phyloP scores from a whole-genome alignment of 2,329 filamentous ascomycete species.

The Apiospora malaysiana region DNA sequence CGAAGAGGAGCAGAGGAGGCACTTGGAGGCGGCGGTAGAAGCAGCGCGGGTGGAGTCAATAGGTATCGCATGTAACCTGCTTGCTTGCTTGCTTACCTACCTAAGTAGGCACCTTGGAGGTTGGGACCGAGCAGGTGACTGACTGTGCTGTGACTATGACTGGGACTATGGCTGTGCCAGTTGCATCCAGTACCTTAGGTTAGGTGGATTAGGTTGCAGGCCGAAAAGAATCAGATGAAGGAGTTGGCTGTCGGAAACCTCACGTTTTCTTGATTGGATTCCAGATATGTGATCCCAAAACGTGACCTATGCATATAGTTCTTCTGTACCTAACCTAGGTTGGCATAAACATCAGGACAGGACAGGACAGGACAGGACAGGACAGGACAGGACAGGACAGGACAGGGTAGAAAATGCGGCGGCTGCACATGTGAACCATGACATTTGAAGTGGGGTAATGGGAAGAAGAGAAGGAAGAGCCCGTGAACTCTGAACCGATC shows the following conservation, averaged over 20 bases:
- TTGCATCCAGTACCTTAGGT: too few species aligned
- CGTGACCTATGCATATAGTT: too few species aligned
- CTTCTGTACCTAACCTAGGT: too few species aligned
- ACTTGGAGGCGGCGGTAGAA: neutral
- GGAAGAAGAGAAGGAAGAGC: neutral
- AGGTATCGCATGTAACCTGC: neutral
- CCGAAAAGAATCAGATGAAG: neutral
- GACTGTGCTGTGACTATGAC: too few species aligned
- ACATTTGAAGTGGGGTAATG: neutral
- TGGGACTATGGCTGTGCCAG: too few species aligned
- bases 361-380: too few species aligned
- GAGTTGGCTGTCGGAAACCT: neutral
- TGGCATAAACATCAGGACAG: too few species aligned
- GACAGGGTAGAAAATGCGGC: neutral
- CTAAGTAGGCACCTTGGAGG: neutral
- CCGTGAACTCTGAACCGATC: neutral
- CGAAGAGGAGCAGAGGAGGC: too few species aligned
- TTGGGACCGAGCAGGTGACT: neutral
- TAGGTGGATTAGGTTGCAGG: too few species aligned
- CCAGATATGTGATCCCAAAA: too few species aligned
- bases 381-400: neutral
- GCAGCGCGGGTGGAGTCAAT: neutral
- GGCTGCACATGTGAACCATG: constrained; percentile 10
- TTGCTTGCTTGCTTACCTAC: neutral
- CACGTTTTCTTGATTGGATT: too few species aligned